Conservation (phyloP, 495 filamentous ascomycete species). For the Penicillium daleae region DNA sequence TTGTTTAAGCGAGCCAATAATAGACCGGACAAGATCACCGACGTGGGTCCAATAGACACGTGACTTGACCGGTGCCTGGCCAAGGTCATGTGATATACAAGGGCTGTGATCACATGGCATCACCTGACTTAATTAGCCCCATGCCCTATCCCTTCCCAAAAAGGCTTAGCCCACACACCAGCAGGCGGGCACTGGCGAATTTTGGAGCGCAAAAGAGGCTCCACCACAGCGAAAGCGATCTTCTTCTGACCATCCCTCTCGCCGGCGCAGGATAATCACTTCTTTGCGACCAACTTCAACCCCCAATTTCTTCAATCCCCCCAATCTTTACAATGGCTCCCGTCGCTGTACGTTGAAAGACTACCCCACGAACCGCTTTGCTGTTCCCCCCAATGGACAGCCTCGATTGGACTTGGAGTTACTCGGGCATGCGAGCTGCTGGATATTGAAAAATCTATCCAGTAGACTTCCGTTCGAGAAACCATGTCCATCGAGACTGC, state of each 20-base stretch:
- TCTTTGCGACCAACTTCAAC: constrained; percentile 57
- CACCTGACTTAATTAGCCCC: constrained; percentile 25
- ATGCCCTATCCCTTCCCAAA: constrained; percentile 32
- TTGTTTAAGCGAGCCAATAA: constrained; percentile 30
- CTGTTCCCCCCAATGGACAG: constrained; percentile 61
- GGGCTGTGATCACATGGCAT: background rate
- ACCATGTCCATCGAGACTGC: constrained; percentile 22
- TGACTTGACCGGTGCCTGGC: background rate
- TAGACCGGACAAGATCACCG: background rate
- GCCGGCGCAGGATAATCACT: constrained; percentile 62
- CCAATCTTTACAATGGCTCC: constrained; percentile 54
- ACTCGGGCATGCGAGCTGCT: constrained; percentile 6
- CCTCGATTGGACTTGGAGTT: constrained; percentile 17
- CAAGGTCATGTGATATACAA: background rate
- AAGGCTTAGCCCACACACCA: constrained; percentile 35
- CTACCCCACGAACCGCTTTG: constrained; percentile 73
- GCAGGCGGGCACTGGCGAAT: constrained; percentile 18
- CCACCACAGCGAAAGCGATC: constrained; percentile 34
- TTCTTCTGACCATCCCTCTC: constrained; percentile 36
- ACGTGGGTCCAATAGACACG: background rate
- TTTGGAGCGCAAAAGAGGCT: constrained; percentile 28
- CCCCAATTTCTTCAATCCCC: constrained; percentile 30
- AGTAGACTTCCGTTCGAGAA: background rate
- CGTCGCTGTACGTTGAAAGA: constrained; percentile 71
- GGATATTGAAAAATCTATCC: constrained; percentile 36